Percentiles rank a stretch among this genome's conserved stretches.
Evolutionary conservation across 208 protist species (phyloP).

Genomic region (Crithidia expoeki): DNA sequence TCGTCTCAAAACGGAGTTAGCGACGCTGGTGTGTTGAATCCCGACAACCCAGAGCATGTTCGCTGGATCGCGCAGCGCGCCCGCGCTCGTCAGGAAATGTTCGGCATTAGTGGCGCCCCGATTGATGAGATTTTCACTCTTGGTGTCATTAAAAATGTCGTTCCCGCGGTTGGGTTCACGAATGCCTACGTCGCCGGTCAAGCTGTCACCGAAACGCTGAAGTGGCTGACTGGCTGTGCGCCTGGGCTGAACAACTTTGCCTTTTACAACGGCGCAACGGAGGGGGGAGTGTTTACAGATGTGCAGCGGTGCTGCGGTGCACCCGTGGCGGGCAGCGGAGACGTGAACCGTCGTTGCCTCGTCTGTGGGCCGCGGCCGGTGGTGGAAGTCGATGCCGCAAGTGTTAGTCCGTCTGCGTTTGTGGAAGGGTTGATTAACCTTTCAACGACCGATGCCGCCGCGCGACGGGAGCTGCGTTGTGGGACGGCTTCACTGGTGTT

Average conservation of each 20-base stretch:
- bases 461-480: slow-evolving; percentile 1
- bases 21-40: slow-evolving; percentile 54
- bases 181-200: slow-evolving; percentile 96
- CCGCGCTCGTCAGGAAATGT: slow-evolving; percentile 83
- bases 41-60: slow-evolving; percentile 92
- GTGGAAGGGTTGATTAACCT: slow-evolving; percentile 26
- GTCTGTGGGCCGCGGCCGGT: slow-evolving; percentile 69
- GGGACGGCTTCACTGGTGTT: slow-evolving; percentile 22
- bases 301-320: slow-evolving; percentile 23
- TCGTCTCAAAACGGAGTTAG: slow-evolving; percentile 1
- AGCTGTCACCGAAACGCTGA: slow-evolving; percentile 94
- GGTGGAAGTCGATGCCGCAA: slow-evolving; percentile 25
- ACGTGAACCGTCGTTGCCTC: slow-evolving; percentile 39
- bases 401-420: slow-evolving; percentile 25
- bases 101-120: slow-evolving; percentile 90
- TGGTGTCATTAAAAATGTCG: slow-evolving; percentile 98
- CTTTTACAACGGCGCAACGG: slow-evolving; percentile 89
- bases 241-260: slow-evolving; percentile 92
- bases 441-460: not conserved
- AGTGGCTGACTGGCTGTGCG: slow-evolving; percentile 86
- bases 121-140: slow-evolving; percentile 89
- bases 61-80: slow-evolving; percentile 85
- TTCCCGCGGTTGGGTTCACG: slow-evolving; percentile 98
- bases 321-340: slow-evolving; percentile 23
- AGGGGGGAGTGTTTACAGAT: slow-evolving; percentile 35